A percentile compares a stretch with the other conserved stretches of the same genome.
Evolutionary conservation across 257 asterid species (phyloP).

Genomic region (Nicotiana tabacum): DNA sequence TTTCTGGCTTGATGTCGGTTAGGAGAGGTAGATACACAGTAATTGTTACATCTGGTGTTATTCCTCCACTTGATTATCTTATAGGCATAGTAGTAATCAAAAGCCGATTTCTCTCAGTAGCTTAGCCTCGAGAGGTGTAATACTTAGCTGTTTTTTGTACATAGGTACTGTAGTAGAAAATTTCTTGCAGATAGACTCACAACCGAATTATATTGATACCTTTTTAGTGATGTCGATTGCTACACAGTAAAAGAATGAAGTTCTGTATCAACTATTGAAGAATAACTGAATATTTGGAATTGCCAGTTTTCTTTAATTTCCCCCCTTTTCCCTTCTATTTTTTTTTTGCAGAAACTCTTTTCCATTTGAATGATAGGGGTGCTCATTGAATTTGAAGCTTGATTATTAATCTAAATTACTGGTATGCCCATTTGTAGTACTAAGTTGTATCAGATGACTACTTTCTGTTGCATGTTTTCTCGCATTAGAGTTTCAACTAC

Average conservation of each 20-base stretch:
- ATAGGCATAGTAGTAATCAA: not conserved
- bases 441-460: not conserved
- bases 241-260: not conserved
- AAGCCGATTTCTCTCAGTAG: not conserved
- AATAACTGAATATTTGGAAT: not conserved
- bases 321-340: not conserved
- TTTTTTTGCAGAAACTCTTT: no score
- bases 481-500: not conserved
- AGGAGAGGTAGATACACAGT: not conserved
- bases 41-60: not conserved
- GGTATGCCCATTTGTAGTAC: not conserved
- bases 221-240: not conserved
- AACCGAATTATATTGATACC: not conserved
- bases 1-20: conserved; percentile 47
- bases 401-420: not conserved
- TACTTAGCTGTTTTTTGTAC: not conserved
- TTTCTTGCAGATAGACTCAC: not conserved
- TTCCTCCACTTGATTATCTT: not conserved
- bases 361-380: not conserved
- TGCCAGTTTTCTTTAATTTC: not conserved
- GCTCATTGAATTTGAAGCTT: not conserved
- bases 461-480: not conserved
- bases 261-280: not conserved
- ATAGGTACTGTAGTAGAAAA: not conserved
- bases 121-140: not conserved